phyloP scores from a whole-genome alignment of 1,284 basidiomycete genomes.

The Leccinum variabile region DNA sequence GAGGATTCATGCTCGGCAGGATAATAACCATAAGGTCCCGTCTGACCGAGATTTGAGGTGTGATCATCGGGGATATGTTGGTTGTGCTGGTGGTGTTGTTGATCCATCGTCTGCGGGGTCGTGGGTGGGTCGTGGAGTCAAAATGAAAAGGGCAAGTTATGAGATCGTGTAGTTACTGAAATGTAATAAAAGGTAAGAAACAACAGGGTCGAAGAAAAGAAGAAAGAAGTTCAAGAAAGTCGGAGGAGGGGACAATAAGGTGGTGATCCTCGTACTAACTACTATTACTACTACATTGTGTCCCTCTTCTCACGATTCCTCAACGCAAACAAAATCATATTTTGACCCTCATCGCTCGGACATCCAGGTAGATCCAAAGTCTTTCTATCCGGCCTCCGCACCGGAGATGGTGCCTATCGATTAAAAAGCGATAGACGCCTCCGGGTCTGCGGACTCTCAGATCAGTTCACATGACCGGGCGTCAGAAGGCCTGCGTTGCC shows the following conservation, averaged over 20 bases:
- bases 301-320: slow-evolving; percentile 27
- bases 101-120: slow-evolving; percentile 40
- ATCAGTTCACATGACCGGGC: slow-evolving; percentile 12
- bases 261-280: slow-evolving; percentile 30
- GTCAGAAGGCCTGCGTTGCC: slow-evolving; percentile 8
- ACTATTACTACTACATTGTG: slow-evolving; percentile 13
- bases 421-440: slow-evolving; percentile 11
- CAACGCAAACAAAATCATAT: slow-evolving; percentile 1
- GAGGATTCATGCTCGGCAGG: slow-evolving; percentile 42
- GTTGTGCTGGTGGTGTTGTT: slow-evolving; percentile 38
- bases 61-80: slow-evolving; percentile 44
- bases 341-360: slow-evolving; percentile 3
- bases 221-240: slow-evolving; percentile 29
- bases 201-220: slow-evolving; percentile 27
- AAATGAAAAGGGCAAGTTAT: slow-evolving; percentile 32
- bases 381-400: slow-evolving; percentile 17
- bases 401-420: slow-evolving; percentile 27
- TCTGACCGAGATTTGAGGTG: slow-evolving; percentile 39
- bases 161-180: slow-evolving; percentile 31
- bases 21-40: slow-evolving; percentile 40
- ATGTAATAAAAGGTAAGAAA: slow-evolving; percentile 36
- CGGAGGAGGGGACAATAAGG: slow-evolving; percentile 26
- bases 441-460: not conserved
- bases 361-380: not conserved
- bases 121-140: slow-evolving; percentile 38